Percentiles rank a stretch among this genome's conserved stretches.
phyloP scores from a whole-genome alignment of 177 flowering plant species.

The Vitis hybrid region DNA sequence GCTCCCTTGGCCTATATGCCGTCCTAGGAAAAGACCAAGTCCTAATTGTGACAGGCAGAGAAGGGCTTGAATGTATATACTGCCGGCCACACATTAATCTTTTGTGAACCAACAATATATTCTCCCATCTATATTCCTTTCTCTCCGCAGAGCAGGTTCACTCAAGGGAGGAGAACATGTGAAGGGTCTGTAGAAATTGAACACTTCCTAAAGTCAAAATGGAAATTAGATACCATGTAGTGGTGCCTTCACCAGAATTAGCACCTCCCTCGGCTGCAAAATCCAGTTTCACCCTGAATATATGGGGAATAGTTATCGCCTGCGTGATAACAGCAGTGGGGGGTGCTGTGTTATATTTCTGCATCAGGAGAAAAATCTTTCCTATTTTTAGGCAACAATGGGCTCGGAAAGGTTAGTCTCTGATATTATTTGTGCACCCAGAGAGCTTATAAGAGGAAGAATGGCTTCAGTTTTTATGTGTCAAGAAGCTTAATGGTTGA shows the following conservation, averaged over 20 bases:
- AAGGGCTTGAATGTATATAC: not conserved
- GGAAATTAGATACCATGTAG: not conserved
- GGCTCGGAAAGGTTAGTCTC: conserved; percentile 20
- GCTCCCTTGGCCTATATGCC: conserved; percentile 22
- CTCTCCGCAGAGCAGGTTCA: not conserved
- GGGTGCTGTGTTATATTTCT: conserved; percentile 20
- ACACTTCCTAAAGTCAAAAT: not conserved
- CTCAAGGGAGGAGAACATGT: not conserved
- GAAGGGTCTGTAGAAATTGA: not conserved
- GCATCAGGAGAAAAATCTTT: conserved; percentile 22
- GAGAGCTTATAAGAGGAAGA: not conserved
- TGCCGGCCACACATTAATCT: conserved; percentile 24
- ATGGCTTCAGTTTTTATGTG: no score
- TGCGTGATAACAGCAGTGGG: conserved; percentile 16
- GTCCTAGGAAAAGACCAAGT: conserved; percentile 23
- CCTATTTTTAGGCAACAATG: not conserved
- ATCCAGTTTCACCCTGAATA: not conserved
- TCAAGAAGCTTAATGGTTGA: no score
- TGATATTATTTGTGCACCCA: conserved; percentile 9
- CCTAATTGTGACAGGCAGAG: conserved; percentile 1
- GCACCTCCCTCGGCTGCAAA: not conserved
- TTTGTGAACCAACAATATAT: conserved; percentile 10
- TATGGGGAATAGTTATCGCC: conserved; percentile 21
- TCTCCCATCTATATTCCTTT: not conserved
- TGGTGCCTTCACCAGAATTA: not conserved